Evolutionary conservation across 1,284 basidiomycete genomes (phyloP), one percentile per base, ranked within the genome.

Genomic region (Volvariella volvacea): DNA sequence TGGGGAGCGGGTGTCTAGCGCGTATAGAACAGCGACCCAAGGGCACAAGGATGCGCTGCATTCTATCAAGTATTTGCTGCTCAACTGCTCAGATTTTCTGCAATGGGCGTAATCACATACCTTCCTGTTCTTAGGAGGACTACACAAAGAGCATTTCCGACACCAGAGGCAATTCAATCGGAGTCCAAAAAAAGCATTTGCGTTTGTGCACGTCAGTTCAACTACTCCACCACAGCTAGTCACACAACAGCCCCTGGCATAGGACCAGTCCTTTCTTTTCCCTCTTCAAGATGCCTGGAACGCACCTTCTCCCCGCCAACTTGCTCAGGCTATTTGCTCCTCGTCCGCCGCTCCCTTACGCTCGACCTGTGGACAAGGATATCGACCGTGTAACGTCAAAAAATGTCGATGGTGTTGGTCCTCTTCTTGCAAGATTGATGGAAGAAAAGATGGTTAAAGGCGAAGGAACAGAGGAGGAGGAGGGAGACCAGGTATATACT

Each of bases 321-420:
- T 80, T 97, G 42, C 80, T 96, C 62, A 91, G 92, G 64, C 84
- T 97, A 52, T 97, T 97, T 61, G 87, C 92, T 0, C 92, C 93
- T 12, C 82, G 93, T 14, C 89, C 92, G 1, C 88, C 86, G 2
- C 75, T 95, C 1, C 85, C 85, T 0, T 96, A 92, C 61, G 61
- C 83, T 32, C 83, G 90, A 22, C 92, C 93, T 1, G 70, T 92
- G 21, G 90, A 87, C 58, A 82, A 72, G 55, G 91, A 95, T 60
- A 81, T 87, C 37, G 77, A 87, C 61, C 80, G 83, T 30, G 74
- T 92, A 46, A 75, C 70, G 25, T 62, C 68, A 44, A 88, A 92
- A 65, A 67, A 79, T 59, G 80, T 95, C 30, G 51, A 57, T 9
- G 91, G 91, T 32, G 86, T 95, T 10, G 89, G 75, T 4, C 62